phyloP scores from a whole-genome alignment of 208 protist species.

The Crithidia brevicula region DNA sequence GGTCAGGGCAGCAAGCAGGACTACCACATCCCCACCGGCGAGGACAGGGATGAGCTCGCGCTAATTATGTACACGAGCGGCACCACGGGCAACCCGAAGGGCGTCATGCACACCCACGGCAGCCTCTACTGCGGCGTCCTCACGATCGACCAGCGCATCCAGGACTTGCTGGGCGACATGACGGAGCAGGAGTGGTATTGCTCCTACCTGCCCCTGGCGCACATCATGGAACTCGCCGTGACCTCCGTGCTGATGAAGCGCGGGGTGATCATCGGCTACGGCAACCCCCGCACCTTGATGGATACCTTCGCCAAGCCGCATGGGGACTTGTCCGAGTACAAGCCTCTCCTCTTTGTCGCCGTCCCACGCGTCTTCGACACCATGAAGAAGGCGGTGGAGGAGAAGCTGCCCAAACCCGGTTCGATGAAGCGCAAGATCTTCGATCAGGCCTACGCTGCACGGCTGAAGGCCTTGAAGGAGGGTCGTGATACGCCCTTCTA shows the following conservation, averaged over 20 bases:
- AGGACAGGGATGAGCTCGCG: slow-evolving; percentile 54
- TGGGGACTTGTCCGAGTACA: slow-evolving; percentile 81
- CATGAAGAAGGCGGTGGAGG: slow-evolving; percentile 85
- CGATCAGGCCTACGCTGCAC: slow-evolving; percentile 60
- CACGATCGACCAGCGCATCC: slow-evolving; percentile 51
- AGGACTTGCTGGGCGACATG: slow-evolving; percentile 48
- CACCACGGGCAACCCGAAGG: slow-evolving; percentile 91
- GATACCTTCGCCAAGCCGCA: slow-evolving; percentile 75
- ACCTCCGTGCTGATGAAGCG: slow-evolving; percentile 65
- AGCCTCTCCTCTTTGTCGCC: slow-evolving; percentile 68
- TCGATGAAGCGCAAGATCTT: slow-evolving; percentile 73
- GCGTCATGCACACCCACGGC: slow-evolving; percentile 84
- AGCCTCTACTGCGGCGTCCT: slow-evolving; percentile 64
- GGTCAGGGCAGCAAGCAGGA: slow-evolving; percentile 37
- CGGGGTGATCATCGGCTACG: slow-evolving; percentile 78
- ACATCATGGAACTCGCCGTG: slow-evolving; percentile 91
- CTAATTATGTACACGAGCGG: slow-evolving; percentile 94
- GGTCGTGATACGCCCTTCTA: slow-evolving; percentile 82
- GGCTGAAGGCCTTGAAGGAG: slow-evolving; percentile 68
- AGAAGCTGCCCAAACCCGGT: slow-evolving; percentile 52
- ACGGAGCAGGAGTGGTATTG: slow-evolving; percentile 79
- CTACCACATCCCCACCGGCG: slow-evolving; percentile 37
- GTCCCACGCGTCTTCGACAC: slow-evolving; percentile 90
- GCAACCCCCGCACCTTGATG: slow-evolving; percentile 71
- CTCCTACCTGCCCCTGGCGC: slow-evolving; percentile 91